phyloP scores from a whole-genome alignment of 176 grass and related monocot species.

The Oryza punctata region DNA sequence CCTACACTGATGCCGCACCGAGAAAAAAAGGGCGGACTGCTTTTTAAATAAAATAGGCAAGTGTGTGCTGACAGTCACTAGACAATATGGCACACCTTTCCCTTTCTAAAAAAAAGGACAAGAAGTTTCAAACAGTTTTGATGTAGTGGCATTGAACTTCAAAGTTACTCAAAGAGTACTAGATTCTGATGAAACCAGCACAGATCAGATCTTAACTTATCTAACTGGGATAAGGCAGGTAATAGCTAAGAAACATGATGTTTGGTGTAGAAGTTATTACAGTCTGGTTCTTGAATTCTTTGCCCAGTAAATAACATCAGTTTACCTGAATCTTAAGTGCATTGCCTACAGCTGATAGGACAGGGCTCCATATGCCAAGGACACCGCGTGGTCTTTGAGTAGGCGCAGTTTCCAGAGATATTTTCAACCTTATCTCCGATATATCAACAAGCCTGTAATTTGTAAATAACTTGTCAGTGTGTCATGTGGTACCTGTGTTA shows the following conservation, averaged over 20 bases:
- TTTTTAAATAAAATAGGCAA: not conserved
- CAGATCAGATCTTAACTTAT: not conserved
- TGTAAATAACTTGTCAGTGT: constrained; percentile 37
- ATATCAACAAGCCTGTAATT: constrained; percentile 86
- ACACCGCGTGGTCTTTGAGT: constrained; percentile 86
- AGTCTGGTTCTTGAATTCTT: constrained; percentile 17
- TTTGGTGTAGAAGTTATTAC: constrained; percentile 4
- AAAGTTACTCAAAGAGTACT: constrained; percentile 2
- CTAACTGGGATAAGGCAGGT: constrained; percentile 2
- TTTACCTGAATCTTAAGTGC: constrained; percentile 98
- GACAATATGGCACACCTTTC: not conserved
- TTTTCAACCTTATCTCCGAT: constrained; percentile 93
- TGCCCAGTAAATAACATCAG: constrained; percentile 13
- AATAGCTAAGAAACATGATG: not conserved
- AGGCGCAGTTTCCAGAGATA: constrained; percentile 95
- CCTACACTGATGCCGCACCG: not conserved
- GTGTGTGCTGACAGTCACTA: not conserved
- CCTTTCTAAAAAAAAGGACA: not conserved
- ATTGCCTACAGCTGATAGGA: constrained; percentile 94
- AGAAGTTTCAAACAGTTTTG: not conserved
- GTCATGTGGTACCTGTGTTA: constrained; percentile 7
- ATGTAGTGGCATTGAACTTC: not conserved
- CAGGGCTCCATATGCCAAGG: constrained; percentile 92
- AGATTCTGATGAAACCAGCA: not conserved
- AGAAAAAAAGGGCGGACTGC: not conserved